Percentiles rank a stretch among this genome's conserved stretches.
Conservation (phyloP, 2,329 filamentous ascomycete species). For the Colletotrichum chlorophyti region DNA sequence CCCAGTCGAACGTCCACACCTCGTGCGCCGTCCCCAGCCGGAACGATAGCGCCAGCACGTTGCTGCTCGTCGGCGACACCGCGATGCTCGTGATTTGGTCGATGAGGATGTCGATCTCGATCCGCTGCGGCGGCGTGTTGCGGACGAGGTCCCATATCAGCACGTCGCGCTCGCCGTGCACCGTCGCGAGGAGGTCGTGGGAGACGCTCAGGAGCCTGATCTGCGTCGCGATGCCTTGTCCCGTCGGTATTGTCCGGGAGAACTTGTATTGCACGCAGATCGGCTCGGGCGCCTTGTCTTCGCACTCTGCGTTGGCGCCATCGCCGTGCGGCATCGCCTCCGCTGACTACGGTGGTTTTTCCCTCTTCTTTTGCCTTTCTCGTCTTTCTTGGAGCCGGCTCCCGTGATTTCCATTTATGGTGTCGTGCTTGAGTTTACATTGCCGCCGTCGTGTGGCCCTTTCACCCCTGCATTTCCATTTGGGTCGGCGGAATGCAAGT, state of each 20-base stretch:
- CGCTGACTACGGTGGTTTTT: no score
- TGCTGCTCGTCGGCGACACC: background rate
- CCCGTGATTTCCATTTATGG: no score
- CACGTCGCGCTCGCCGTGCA: conserved; percentile 11
- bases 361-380: no score
- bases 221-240: background rate
- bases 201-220: conserved; percentile 10
- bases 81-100: conserved; percentile 20
- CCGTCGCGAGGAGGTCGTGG: conserved; percentile 2
- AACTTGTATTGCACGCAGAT: conserved; percentile 17
- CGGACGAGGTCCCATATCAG: conserved; percentile 5
- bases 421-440: no score
- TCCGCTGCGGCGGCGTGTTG: conserved; percentile 1
- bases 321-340: background rate
- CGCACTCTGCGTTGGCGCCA: background rate
- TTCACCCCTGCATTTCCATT: no score
- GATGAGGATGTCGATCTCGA: conserved; percentile 1
- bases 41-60: conserved; percentile 1
- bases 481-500: no score
- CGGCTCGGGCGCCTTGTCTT: background rate
- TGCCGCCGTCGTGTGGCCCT: no score
- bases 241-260: conserved; percentile 8
- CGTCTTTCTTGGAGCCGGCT: no score
- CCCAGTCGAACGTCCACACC: conserved; percentile 8
- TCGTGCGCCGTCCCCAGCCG: background rate